Evolutionary conservation across 352 stramenopile genomes (phyloP), one percentile per base, ranked within the genome.

Genomic region (Nothophytophthora sp.): DNA sequence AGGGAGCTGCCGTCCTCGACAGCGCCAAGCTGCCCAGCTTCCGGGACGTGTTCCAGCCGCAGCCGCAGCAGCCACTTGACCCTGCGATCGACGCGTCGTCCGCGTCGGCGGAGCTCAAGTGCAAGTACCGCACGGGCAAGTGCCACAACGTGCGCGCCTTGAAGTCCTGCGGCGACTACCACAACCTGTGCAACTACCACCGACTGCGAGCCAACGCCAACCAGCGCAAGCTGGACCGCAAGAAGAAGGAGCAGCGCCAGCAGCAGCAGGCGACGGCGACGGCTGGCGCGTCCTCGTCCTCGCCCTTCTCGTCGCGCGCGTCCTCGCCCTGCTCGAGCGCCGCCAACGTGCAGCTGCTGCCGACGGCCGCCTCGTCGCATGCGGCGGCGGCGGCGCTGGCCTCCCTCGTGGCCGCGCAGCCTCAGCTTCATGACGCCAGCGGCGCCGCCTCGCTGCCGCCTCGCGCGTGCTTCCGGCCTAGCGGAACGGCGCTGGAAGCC

Each of bases 151-250:
- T 57, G 33, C 73, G 81, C 4, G 81, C 81, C 25, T 70, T 90
- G 50, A 92, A 92, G 65, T 86, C 72, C 18, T 86, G 79, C 30
- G 81, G 81, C 24, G 79, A 88, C 49, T 85, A 90, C 62, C 78
- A 90, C 63, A 92, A 90, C 43, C 50, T 92, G 53, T 92, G 81
- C 71, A 88, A 89, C 57, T 86, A 89, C 56, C 81, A 92, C 54
- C 79, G 81, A 29, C 70, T 90, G 34, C 73, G 79, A 5, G 81
- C 81, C 25, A 90, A 92, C 41, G 81, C 76, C 15, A 92, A 90
- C 61, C 81, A 92, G 63, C 76, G 81, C 32, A 92, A 92, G 45
- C 55, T 92, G 10, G 81, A 92, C 63, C 76, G 79, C 48, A 92
- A 90, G 77, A 92, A 90, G 60, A 92, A 86, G 50, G 74, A 78